Evolutionary conservation across 352 stramenopile species (phyloP).

Genomic region (Phytophthora megakarya): DNA sequence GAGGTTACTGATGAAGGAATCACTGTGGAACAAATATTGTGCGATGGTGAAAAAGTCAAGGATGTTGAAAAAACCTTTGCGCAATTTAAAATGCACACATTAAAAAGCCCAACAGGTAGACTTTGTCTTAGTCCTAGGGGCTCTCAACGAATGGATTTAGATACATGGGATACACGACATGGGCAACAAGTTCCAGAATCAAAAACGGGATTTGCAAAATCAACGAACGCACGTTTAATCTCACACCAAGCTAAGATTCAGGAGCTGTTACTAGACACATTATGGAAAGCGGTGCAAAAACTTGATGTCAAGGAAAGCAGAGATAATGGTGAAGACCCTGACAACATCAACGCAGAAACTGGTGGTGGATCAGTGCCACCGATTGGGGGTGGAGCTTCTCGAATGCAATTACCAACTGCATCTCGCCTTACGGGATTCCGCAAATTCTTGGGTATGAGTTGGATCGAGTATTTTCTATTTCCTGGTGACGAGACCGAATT

Average conservation of each 20-base stretch:
- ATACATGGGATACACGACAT: conserved; percentile 11
- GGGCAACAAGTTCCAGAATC: conserved; percentile 2
- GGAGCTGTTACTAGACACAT: conserved; percentile 63
- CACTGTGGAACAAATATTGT: conserved; percentile 5
- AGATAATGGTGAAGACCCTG: conserved; percentile 42
- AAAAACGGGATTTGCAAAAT: neutral
- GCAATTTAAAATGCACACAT: conserved; percentile 10
- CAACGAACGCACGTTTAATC: conserved; percentile 13
- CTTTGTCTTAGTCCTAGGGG: conserved; percentile 61
- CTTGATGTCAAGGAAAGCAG: conserved; percentile 73
- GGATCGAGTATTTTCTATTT: conserved; percentile 74
- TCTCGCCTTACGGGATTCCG: conserved; percentile 61
- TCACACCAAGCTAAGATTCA: conserved; percentile 54
- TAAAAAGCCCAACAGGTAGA: conserved; percentile 35
- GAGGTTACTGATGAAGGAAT: conserved; percentile 17
- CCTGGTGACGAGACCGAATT: conserved; percentile 36
- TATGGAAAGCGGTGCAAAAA: conserved; percentile 75
- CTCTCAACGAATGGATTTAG: conserved; percentile 9
- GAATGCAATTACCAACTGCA: conserved; percentile 52
- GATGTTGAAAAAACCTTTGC: neutral
- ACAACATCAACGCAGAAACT: conserved; percentile 11
- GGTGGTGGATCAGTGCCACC: neutral
- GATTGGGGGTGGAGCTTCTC: conserved; percentile 26
- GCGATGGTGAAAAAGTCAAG: neutral
- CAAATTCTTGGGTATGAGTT: conserved; percentile 61